These are phyloP conservation scores for Trichocladium uniseriatum DNA, from an alignment of 495 filamentous ascomycete species.

Conservation along the genomic window DNA sequence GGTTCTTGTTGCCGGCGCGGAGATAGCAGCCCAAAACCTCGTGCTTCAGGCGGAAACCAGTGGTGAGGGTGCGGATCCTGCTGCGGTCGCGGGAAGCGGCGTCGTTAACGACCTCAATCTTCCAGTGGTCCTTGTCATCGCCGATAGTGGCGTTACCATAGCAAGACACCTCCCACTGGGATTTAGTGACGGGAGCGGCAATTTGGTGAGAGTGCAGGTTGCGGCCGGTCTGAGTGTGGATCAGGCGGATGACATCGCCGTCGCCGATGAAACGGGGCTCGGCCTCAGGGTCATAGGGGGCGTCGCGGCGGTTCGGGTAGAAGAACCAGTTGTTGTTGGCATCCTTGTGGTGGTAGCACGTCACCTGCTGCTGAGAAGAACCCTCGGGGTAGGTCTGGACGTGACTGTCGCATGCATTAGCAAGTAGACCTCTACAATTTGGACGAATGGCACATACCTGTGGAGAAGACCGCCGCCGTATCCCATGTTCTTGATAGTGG, in stretches of 20 bases:
- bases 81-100: conserved; percentile 76
- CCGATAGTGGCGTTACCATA: conserved; percentile 97
- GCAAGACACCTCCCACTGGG: conserved; percentile 82
- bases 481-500: conserved; percentile 97
- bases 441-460: background rate
- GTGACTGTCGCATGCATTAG: conserved; percentile 50
- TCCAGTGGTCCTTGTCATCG: conserved; percentile 98
- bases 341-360: conserved; percentile 99
- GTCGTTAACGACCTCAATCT: conserved; percentile 83
- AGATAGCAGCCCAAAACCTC: conserved; percentile 82
- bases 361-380: conserved; percentile 89
- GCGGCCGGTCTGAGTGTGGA: conserved; percentile 91
- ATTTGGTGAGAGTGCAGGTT: conserved; percentile 93
- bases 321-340: conserved; percentile 99
- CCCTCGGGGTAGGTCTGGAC: conserved; percentile 93
- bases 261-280: conserved; percentile 66
- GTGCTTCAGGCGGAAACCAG: conserved; percentile 84
- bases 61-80: conserved; percentile 84
- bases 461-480: conserved; percentile 97
- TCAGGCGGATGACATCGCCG: conserved; percentile 71
- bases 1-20: conserved; percentile 88
- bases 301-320: conserved; percentile 74
- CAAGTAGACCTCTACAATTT: background rate
- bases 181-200: conserved; percentile 79
- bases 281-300: conserved; percentile 61